Base-by-base conservation (phyloP, 179 eudicot genomes). In the Actinidia polygama region DNA sequence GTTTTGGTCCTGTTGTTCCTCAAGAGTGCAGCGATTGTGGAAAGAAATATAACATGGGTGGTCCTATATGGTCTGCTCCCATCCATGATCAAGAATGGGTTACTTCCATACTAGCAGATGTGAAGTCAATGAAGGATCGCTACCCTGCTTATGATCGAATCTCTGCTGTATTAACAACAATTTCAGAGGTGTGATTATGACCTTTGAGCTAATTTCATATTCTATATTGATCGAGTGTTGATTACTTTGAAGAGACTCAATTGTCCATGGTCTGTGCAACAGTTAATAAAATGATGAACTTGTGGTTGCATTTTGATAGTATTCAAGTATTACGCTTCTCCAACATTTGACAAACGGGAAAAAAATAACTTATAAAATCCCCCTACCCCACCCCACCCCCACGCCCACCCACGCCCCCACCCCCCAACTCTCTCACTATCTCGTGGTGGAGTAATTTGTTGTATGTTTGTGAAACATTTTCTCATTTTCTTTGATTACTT, bases 61-160 rank as follows among this genome's bases (percentile, higher is more conserved):
- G 99, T 40, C 97, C 99, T 46, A 93, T 97, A 78, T 97, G 99
- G 99, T 95, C 99, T 49, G 98, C 97, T 86, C 95, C 98, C 67
- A 95, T 95, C 67, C 99, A 97, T 76, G 98, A 97, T 89, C 92
- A 90, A 79, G 98, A 97, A 75, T 97, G 99, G 99, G 98, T 95
- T 53, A 86, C 88, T 85, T 88, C 98, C 67, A 92, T 95, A 11
- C 84, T 97, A 64, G 85, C 90, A 49, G 97, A 94, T 85, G 93
- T 94, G 68, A 92, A 91, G 77, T 86, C 91, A 67, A 90, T 86
- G 91, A 89, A 88, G 84, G 90, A 91, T 61, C 88, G 89, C 1
- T 97, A 95, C 84, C 98, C 98, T 73, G 99, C 99, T 77, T 94
- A 88, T 85, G 86, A 89, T 57, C 91, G 93, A 21, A 94, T 97